Conservation (phyloP, 2,329 filamentous ascomycete genomes). For the Cladosporium sp. region DNA sequence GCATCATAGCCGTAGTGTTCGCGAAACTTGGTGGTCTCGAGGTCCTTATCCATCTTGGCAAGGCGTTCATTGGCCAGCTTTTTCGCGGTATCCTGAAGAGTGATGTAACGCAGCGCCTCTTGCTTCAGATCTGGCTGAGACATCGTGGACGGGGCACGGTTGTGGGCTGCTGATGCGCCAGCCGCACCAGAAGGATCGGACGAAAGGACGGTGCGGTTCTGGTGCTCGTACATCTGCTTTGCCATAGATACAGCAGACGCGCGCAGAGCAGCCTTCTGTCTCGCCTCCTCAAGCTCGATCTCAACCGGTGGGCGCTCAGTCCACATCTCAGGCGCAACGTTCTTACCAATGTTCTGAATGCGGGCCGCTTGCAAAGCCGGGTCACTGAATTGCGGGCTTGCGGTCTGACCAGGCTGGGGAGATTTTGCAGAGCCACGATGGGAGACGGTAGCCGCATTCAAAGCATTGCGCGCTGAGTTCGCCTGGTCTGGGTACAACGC, state of each 20-base stretch:
- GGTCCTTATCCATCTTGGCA: slow-evolving; percentile 74
- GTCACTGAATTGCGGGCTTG: slow-evolving; percentile 46
- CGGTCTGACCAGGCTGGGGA: slow-evolving; percentile 30
- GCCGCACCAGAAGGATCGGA: slow-evolving; percentile 25
- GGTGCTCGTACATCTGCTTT: slow-evolving; percentile 76
- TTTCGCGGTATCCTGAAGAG: slow-evolving; percentile 82
- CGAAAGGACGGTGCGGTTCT: slow-evolving; percentile 37
- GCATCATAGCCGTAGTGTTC: slow-evolving; percentile 72
- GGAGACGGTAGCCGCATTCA: slow-evolving; percentile 71
- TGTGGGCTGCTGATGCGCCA: slow-evolving; percentile 33
- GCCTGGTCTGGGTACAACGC: slow-evolving; percentile 56
- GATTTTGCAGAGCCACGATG: slow-evolving; percentile 51
- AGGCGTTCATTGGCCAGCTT: slow-evolving; percentile 82
- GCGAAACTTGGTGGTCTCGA: slow-evolving; percentile 62
- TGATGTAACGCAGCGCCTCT: slow-evolving; percentile 54
- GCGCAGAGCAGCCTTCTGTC: slow-evolving; percentile 69
- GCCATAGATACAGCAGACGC: slow-evolving; percentile 89
- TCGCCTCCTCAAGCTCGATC: slow-evolving; percentile 71
- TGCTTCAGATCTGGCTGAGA: slow-evolving; percentile 53
- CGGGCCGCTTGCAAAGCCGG: slow-evolving; percentile 60
- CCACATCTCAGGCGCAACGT: slow-evolving; percentile 75
- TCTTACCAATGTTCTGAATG: slow-evolving; percentile 63
- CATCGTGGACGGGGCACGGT: slow-evolving; percentile 33
- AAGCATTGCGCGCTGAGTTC: slow-evolving; percentile 65
- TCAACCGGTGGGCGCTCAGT: slow-evolving; percentile 72